Evolutionary conservation across 2,329 filamentous ascomycete species (phyloP).

Genomic region (Claviceps capensis): DNA sequence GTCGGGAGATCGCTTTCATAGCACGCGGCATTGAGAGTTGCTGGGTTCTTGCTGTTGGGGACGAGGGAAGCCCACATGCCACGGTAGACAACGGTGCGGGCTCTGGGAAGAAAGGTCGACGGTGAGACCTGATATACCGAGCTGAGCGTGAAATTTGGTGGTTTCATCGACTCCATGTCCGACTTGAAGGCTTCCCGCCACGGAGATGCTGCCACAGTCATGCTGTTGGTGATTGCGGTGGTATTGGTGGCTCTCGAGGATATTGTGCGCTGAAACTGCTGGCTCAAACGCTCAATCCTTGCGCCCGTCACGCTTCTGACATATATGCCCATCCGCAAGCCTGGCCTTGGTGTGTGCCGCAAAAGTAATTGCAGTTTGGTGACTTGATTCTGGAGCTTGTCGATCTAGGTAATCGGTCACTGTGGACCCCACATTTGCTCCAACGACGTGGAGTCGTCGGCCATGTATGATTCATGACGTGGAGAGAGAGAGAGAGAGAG

Average conservation of each 20-base stretch:
- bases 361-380: neutral
- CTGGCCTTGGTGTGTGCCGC: neutral
- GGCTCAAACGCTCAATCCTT: slow-evolving; percentile 3
- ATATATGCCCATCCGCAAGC: neutral
- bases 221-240: neutral
- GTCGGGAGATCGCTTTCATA: slow-evolving; percentile 69
- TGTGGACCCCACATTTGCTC: neutral
- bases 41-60: slow-evolving; percentile 57
- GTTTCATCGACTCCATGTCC: slow-evolving; percentile 33
- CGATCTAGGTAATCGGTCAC: too few species aligned
- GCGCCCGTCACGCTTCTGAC: neutral
- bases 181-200: slow-evolving; percentile 39
- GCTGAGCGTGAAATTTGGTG: slow-evolving; percentile 36
- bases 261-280: slow-evolving; percentile 17
- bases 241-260: slow-evolving; percentile 5
- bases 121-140: slow-evolving; percentile 29
- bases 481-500: neutral
- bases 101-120: slow-evolving; percentile 35
- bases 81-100: slow-evolving; percentile 70
- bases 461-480: slow-evolving; percentile 1
- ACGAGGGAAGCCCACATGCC: slow-evolving; percentile 70
- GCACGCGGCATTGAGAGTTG: slow-evolving; percentile 50
- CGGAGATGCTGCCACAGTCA: slow-evolving; percentile 26
- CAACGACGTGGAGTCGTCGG: neutral
- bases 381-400: too few species aligned